Percentiles rank a stretch among this genome's conserved stretches.
Evolutionary conservation across 1,284 basidiomycete species (phyloP).

Genomic region (Testicularia cyperi): DNA sequence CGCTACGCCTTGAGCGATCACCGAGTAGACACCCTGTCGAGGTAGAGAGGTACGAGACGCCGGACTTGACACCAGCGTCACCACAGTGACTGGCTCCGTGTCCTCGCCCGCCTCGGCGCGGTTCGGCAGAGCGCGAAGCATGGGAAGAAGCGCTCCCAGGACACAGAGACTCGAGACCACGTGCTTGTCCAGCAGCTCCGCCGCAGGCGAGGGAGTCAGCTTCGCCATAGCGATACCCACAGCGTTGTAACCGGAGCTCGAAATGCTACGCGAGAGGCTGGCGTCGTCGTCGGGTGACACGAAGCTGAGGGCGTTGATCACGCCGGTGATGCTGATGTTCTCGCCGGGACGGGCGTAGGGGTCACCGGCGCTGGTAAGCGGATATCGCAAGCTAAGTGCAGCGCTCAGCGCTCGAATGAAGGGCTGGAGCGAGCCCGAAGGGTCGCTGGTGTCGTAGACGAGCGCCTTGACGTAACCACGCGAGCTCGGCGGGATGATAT

Average conservation of each 20-base stretch:
- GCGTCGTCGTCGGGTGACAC: conserved; percentile 27
- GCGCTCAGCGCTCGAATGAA: conserved; percentile 46
- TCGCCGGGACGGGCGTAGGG: conserved; percentile 56
- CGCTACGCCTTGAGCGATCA: conserved; percentile 42
- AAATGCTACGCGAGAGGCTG: conserved; percentile 13
- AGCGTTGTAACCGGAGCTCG: conserved; percentile 12
- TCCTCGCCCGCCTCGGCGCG: conserved; percentile 13
- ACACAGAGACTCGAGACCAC: conserved; percentile 44
- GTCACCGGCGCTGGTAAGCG: conserved; percentile 54
- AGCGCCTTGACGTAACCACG: conserved; percentile 55
- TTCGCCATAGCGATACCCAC: conserved; percentile 24
- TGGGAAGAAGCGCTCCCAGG: conserved; percentile 32
- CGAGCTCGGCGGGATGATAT: conserved; percentile 43
- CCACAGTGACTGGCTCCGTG: conserved; percentile 19
- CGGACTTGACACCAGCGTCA: conserved; percentile 40
- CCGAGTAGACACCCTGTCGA: conserved; percentile 34
- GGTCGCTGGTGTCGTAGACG: conserved; percentile 31
- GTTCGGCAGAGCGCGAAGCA: conserved; percentile 36
- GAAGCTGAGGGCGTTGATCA: conserved; percentile 53
- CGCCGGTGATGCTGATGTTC: conserved; percentile 44
- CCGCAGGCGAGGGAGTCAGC: conserved; percentile 19
- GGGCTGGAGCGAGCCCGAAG: conserved; percentile 28
- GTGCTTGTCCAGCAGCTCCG: conserved; percentile 39
- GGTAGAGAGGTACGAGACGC: conserved; percentile 34
- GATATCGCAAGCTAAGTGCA: conserved; percentile 50